Conservation (phyloP, 1,284 basidiomycete species). For the Fomitopsis betulina region DNA sequence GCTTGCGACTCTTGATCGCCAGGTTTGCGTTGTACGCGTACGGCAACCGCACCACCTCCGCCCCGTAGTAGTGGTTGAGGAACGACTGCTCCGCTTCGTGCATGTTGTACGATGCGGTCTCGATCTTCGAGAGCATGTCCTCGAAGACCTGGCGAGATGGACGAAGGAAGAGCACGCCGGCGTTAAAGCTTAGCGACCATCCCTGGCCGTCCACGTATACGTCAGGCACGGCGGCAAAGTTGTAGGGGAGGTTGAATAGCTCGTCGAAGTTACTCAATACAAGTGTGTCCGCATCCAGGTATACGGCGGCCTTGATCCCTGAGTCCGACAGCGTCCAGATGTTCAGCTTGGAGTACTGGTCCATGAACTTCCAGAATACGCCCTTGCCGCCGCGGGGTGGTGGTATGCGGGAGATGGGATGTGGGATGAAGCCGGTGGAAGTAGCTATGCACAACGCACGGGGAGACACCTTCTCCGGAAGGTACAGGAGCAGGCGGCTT, state of each 20-base stretch:
- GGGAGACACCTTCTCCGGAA: conserved; percentile 34
- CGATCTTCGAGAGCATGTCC: conserved; percentile 30
- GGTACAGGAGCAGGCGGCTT: conserved; percentile 33
- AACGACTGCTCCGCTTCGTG: conserved; percentile 40
- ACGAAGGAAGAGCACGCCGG: conserved; percentile 36
- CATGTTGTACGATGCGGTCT: conserved; percentile 26
- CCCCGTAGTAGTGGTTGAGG: conserved; percentile 40
- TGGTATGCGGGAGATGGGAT: conserved; percentile 32
- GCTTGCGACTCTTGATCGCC: conserved; percentile 34
- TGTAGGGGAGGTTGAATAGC: conserved; percentile 38
- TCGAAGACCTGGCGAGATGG: conserved; percentile 29
- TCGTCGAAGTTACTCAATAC: conserved; percentile 40
- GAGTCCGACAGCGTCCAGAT: conserved; percentile 37
- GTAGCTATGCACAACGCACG: conserved; percentile 36
- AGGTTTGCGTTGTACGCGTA: conserved; percentile 45
- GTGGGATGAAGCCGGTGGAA: conserved; percentile 35
- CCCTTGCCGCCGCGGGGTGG: conserved; percentile 33
- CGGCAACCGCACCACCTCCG: conserved; percentile 34
- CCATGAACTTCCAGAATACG: conserved; percentile 32
- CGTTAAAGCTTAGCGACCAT: conserved; percentile 36
- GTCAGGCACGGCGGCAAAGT: conserved; percentile 40
- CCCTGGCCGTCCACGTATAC: conserved; percentile 31
- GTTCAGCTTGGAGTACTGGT: conserved; percentile 42
- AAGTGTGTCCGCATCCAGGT: conserved; percentile 42
- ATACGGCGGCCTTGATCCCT: conserved; percentile 31